Evolutionary conservation across 2,329 filamentous ascomycete species (phyloP), one percentile per base, ranked within the genome.

Genomic region (Monosporascus sp.): DNA sequence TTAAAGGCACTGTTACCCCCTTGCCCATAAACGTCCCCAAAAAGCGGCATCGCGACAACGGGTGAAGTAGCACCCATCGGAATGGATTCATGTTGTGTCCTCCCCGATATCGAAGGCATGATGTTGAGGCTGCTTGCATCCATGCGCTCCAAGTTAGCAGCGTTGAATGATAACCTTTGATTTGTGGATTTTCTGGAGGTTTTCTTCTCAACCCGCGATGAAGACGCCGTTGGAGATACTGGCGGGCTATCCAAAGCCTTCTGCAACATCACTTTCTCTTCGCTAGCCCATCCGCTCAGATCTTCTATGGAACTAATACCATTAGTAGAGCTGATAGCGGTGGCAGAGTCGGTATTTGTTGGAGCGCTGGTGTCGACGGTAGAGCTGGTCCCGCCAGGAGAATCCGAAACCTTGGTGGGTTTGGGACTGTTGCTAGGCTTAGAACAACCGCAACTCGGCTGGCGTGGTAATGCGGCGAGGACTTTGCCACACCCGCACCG

Each of bases 401-500:
- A 46, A 46, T 11, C 26, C 16, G 24, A 46, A 24, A 7, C 43
- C n/a, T 46, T 46, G 20, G 43, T 46, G 20, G 43, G n/a, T 5
- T 16, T 46, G 22, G 14, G 17, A 31, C n/a, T 24, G 43, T 19
- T 5, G 9, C 3, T 24, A 24, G 43, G 43, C 26, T 56, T 66
- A 34, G 77, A 75, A 61, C 83, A 86, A 40, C 70, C 70, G 52
- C 83, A 86, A 51, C 77, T 77, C 55, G 82, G 77, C 57, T 80
- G 80, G 59, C 78, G 77, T 1, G 83, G 82, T 52, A 86, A 82
- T 7, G 83, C 83, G 36, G 82, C 83, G 17, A 85, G 86, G n/a
- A 88, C 77, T 55, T 79, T 78, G 44, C 79, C 78, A 65, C 83
- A 87, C 36, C 76, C 77, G 66, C 85, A 89, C n/a, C 72, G 70